These are phyloP conservation scores for Ustanciosporium gigantosporum DNA, from an alignment of 1,284 basidiomycete genomes.

Conservation along the genomic window DNA sequence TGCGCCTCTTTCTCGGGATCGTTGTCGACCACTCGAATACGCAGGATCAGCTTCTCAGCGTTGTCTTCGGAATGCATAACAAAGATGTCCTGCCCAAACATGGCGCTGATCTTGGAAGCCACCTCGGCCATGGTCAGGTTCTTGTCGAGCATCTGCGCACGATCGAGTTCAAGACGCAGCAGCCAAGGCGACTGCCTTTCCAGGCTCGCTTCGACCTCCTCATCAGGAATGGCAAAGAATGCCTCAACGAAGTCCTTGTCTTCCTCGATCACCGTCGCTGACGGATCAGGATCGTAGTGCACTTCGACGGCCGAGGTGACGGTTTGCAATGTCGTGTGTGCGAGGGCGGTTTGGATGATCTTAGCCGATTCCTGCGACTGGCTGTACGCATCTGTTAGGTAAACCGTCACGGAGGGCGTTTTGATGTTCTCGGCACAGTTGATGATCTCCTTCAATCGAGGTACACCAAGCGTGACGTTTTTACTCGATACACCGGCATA, in stretches of 20 bases:
- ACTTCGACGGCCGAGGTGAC: constrained; percentile 96
- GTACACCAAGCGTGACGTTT: constrained; percentile 98
- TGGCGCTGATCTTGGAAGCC: constrained; percentile 88
- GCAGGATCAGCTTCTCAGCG: constrained; percentile 93
- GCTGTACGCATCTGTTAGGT: constrained; percentile 63
- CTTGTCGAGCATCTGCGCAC: constrained; percentile 96
- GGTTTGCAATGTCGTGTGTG: constrained; percentile 90
- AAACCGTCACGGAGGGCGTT: constrained; percentile 91
- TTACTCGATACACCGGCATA: constrained; percentile 96
- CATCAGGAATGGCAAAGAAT: constrained; percentile 98
- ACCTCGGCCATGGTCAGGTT: constrained; percentile 95
- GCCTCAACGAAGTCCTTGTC: constrained; percentile 95
- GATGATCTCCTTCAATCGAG: constrained; percentile 97
- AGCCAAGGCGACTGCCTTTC: constrained; percentile 96
- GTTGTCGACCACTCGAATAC: constrained; percentile 85
- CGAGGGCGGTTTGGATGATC: constrained; percentile 86
- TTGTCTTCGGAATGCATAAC: constrained; percentile 99
- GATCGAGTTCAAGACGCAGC: constrained; percentile 92
- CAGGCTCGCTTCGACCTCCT: constrained; percentile 87
- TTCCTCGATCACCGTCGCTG: constrained; percentile 91
- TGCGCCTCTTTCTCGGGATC: constrained; percentile 89
- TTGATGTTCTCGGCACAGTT: constrained; percentile 99
- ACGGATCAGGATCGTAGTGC: constrained; percentile 95
- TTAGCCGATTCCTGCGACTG: constrained; percentile 70
- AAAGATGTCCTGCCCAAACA: constrained; percentile 93